Conservation (phyloP, 225 moss, liverwort and hornwort genomes). For the Sphagnum tenellum region DNA sequence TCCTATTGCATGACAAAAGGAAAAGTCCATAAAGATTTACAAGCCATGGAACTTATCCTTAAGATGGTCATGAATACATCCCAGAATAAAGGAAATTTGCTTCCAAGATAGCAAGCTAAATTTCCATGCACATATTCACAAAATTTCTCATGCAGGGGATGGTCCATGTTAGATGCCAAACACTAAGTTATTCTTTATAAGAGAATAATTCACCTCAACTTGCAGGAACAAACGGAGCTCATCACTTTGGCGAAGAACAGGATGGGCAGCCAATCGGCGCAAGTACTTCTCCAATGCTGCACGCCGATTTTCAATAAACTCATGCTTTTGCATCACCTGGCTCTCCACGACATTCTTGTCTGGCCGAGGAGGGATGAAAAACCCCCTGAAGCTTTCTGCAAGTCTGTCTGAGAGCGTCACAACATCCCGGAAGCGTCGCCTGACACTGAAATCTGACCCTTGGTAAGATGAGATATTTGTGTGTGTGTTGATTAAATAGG, state of each 20-base stretch:
- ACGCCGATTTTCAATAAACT: slow-evolving; percentile 92
- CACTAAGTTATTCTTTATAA: too few relatives aligned
- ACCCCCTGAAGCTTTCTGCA: slow-evolving; percentile 75
- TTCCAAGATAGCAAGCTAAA: too few relatives aligned
- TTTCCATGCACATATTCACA: too few relatives aligned
- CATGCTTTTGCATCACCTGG: slow-evolving; percentile 96
- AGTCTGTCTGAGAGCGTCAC: slow-evolving; percentile 80
- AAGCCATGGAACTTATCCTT: too few relatives aligned
- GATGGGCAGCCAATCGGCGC: slow-evolving; percentile 77
- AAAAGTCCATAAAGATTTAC: too few relatives aligned
- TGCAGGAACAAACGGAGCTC: slow-evolving; percentile 90
- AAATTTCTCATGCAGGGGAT: too few relatives aligned
- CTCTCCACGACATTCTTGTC: slow-evolving; percentile 98
- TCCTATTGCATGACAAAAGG: too few relatives aligned
- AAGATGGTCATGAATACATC: too few relatives aligned
- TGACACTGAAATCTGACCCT: slow-evolving; percentile 78
- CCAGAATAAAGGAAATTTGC: too few relatives aligned
- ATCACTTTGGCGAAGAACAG: slow-evolving; percentile 74
- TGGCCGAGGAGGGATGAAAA: slow-evolving; percentile 93
- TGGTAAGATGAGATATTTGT: slow-evolving; percentile 80
- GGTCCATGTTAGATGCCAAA: too few relatives aligned
- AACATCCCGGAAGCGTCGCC: slow-evolving; percentile 87
- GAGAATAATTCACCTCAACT: slow-evolving; percentile 21
- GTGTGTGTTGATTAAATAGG: slow-evolving; percentile 67
- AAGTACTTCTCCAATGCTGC: slow-evolving; percentile 79